Percentiles rank a stretch among this genome's conserved stretches.
Evolutionary conservation across 495 filamentous ascomycete species (phyloP).

Genomic region (Antarctomyces pellizariae): DNA sequence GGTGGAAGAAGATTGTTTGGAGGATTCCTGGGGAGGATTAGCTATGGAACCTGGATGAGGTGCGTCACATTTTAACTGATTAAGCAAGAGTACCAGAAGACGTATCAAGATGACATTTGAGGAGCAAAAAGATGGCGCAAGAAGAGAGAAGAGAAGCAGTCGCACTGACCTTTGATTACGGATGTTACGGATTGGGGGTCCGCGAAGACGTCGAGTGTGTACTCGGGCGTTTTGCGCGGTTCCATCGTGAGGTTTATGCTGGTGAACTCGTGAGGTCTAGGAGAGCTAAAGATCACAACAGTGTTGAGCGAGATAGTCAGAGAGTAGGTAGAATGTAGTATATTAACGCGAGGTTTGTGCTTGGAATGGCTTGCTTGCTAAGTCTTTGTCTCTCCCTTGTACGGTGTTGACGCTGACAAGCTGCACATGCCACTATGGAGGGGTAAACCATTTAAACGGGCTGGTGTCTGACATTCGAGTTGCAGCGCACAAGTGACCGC

Average conservation of each 20-base stretch:
- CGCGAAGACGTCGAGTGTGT: constrained; percentile 64
- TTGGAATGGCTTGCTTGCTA: too few relatives aligned
- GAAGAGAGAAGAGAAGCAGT: constrained; percentile 1
- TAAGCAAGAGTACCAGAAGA: constrained; percentile 3
- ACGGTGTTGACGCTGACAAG: too few relatives aligned
- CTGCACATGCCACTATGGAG: too few relatives aligned
- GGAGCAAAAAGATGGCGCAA: background rate
- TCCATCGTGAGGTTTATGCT: constrained; percentile 20
- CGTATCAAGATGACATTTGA: constrained; percentile 4
- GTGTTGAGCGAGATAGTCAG: background rate
- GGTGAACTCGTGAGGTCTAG: too few relatives aligned
- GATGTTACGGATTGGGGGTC: constrained; percentile 68
- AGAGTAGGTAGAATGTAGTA: too few relatives aligned
- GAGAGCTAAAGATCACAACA: background rate
- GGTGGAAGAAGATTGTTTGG: constrained; percentile 97
- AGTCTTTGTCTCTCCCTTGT: too few relatives aligned
- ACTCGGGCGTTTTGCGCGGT: constrained; percentile 43
- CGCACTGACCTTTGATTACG: constrained; percentile 57
- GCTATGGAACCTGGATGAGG: too few relatives aligned
- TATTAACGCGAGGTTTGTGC: too few relatives aligned
- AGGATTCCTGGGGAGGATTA: constrained; percentile 48
- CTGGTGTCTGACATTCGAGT: too few relatives aligned
- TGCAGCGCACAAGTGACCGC: too few relatives aligned
- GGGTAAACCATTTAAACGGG: too few relatives aligned
- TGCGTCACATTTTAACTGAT: too few relatives aligned